Conservation (phyloP, 2,329 filamentous ascomycete genomes). For the Claviceps capensis region DNA sequence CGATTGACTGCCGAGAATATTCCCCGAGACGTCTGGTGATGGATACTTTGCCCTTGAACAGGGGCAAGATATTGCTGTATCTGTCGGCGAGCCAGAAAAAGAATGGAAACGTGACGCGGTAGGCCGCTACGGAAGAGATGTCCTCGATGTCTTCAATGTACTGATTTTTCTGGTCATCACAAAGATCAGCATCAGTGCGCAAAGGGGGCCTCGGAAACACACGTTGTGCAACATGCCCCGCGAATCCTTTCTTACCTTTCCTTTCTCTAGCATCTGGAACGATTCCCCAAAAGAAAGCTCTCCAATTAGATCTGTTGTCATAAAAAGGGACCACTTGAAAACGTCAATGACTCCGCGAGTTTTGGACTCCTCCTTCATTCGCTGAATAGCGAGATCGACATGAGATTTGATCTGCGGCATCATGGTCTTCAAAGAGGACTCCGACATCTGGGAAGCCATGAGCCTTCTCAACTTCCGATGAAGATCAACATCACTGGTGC, state of each 20-base stretch:
- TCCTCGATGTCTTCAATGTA: slow-evolving; percentile 26
- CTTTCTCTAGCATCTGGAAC: slow-evolving; percentile 36
- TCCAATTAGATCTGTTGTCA: slow-evolving; percentile 40
- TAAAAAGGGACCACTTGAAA: slow-evolving; percentile 39
- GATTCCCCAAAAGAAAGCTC: slow-evolving; percentile 42
- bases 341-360: slow-evolving; percentile 26
- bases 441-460: slow-evolving; percentile 26
- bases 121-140: slow-evolving; percentile 10
- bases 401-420: slow-evolving; percentile 21
- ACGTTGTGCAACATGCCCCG: neutral
- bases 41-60: slow-evolving; percentile 8
- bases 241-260: slow-evolving; percentile 22
- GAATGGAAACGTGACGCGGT: slow-evolving; percentile 16
- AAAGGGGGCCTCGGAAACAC: neutral
- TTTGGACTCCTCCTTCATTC: slow-evolving; percentile 30
- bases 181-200: neutral
- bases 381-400: slow-evolving; percentile 24
- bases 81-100: slow-evolving; percentile 12
- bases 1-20: slow-evolving; percentile 17
- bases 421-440: slow-evolving; percentile 18
- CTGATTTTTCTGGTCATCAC: slow-evolving; percentile 16
- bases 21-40: slow-evolving; percentile 7
- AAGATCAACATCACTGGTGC: slow-evolving; percentile 22
- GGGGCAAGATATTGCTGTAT: slow-evolving; percentile 11
- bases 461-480: slow-evolving; percentile 28